A percentile compares a stretch with the other conserved stretches of the same genome.
Conservation (phyloP, 495 filamentous ascomycete species). For the Hypomontagnella monticulosa region DNA sequence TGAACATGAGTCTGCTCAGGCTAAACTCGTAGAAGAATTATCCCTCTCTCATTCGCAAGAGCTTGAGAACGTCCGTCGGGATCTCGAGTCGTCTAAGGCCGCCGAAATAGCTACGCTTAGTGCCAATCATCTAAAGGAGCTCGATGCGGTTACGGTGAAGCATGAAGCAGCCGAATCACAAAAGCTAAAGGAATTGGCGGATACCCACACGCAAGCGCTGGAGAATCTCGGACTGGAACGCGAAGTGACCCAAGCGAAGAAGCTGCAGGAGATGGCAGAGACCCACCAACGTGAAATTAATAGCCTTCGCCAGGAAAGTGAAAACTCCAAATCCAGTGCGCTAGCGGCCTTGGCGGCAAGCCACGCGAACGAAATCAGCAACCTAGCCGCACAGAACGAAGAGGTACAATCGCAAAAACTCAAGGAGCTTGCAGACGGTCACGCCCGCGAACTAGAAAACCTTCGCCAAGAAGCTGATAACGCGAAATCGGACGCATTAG, state of each 20-base stretch:
- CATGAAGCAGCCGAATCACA: slow-evolving; percentile 22
- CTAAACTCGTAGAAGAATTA: slow-evolving; percentile 34
- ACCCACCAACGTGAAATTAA: slow-evolving; percentile 29
- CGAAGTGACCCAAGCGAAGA: slow-evolving; percentile 25
- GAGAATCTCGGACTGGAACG: slow-evolving; percentile 31
- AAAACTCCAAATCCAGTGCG: slow-evolving; percentile 20
- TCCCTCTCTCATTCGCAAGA: slow-evolving; percentile 24
- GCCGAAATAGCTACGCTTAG: slow-evolving; percentile 30
- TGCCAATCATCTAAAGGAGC: slow-evolving; percentile 19
- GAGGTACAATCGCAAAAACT: slow-evolving; percentile 11
- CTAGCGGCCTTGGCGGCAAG: slow-evolving; percentile 10
- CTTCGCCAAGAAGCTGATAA: slow-evolving; percentile 12
- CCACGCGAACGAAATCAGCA: slow-evolving; percentile 22
- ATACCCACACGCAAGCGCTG: slow-evolving; percentile 16
- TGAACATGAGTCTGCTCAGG: slow-evolving; percentile 31
- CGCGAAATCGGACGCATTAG: slow-evolving; percentile 21
- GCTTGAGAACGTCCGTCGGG: slow-evolving; percentile 26
- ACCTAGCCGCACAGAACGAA: slow-evolving; percentile 10
- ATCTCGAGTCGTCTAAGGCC: slow-evolving; percentile 31
- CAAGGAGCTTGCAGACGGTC: slow-evolving; percentile 7
- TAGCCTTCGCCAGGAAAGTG: slow-evolving; percentile 20
- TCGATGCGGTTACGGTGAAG: slow-evolving; percentile 28
- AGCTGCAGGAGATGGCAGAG: slow-evolving; percentile 23
- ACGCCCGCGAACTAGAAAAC: slow-evolving; percentile 22
- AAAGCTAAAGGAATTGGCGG: slow-evolving; percentile 32